Evolutionary conservation across 768 basidiomycete genomes (phyloP), one percentile per base, ranked within the genome.

Genomic region (Mycena pura): DNA sequence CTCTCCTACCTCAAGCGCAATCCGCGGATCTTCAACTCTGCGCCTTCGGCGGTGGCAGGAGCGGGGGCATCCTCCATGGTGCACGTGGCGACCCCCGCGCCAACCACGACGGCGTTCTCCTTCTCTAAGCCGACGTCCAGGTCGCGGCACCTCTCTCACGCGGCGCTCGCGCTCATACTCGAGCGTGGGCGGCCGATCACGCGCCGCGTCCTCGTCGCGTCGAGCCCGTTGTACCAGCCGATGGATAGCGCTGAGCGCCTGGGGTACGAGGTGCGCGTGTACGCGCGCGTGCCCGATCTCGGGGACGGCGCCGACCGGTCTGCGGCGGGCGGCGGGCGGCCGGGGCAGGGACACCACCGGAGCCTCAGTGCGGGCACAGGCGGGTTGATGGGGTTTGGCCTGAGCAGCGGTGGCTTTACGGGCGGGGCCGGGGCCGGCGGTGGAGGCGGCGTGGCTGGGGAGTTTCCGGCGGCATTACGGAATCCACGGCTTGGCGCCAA

Each of bases 201-300:
- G 22, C 83, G 89, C 29, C 84, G 92, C 22, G 89, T 92, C 6
- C 80, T 93, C 6, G 93, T 90, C 29, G 86, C 92, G 0, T 92
- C 90, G 13, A 92, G 89, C 40, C 93, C 94, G 2, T 74, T 95
- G 46, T 92, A 93, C 73, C 94, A 95, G 71, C 85, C 90, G 11
- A 87, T 95, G 80, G 86, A 89, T 10, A 76, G 82, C 5, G 89
- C 92, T 17, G 81, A 87, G 66, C 81, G 85, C 50, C 77, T 95
- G 39, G 92, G 90, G 5, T 93, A 93, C 65, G 87, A 91, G 64
- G 85, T 91, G 3, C 80, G 85, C 53, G 80, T 93, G 14, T 90
- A 85, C 66, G 82, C 85, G 43, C 81, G 89, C 21, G 91, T 92
- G 17, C 90, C 89, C 5, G 90, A 90, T 70, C 74, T 80, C 1